These are phyloP conservation scores for Chiua sp. DNA, from an alignment of 1,284 basidiomycete genomes.

Conservation along the genomic window DNA sequence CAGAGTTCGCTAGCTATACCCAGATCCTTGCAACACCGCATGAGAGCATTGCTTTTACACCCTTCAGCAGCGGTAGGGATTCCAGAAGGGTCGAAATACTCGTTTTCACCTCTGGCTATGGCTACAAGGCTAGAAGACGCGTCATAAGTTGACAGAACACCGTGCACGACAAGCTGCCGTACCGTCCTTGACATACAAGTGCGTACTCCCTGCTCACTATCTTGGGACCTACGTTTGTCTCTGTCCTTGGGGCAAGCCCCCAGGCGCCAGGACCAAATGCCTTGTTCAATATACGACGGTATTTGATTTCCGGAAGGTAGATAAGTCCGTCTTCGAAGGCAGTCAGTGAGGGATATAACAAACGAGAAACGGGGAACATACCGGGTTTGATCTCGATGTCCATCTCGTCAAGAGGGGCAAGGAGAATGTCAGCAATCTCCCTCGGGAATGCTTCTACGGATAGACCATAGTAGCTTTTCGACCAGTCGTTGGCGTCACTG, in stretches of 20 bases:
- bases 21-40: constrained; percentile 98
- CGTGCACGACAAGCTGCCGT: constrained; percentile 23
- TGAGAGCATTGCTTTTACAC: constrained; percentile 96
- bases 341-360: background rate
- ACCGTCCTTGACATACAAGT: constrained; percentile 93
- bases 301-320: constrained; percentile 98
- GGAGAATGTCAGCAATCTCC: constrained; percentile 76
- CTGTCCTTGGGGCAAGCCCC: constrained; percentile 94
- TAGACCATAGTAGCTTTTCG: constrained; percentile 85
- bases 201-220: constrained; percentile 96
- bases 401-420: constrained; percentile 74
- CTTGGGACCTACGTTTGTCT: constrained; percentile 89
- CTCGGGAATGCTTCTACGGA: constrained; percentile 80
- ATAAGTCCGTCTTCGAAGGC: constrained; percentile 80
- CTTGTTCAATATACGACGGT: constrained; percentile 91
- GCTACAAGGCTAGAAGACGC: constrained; percentile 73
- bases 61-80: constrained; percentile 95
- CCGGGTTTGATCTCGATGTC: constrained; percentile 97
- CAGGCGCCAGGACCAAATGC: constrained; percentile 98
- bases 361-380: constrained; percentile 37
- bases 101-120: constrained; percentile 95
- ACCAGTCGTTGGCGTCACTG: constrained; percentile 75
- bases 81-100: constrained; percentile 93
- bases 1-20: constrained; percentile 97
- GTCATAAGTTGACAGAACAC: background rate